Evolutionary conservation across 495 filamentous ascomycete species (phyloP), one percentile per base, ranked within the genome.

Genomic region (Acidiella bohemica): DNA sequence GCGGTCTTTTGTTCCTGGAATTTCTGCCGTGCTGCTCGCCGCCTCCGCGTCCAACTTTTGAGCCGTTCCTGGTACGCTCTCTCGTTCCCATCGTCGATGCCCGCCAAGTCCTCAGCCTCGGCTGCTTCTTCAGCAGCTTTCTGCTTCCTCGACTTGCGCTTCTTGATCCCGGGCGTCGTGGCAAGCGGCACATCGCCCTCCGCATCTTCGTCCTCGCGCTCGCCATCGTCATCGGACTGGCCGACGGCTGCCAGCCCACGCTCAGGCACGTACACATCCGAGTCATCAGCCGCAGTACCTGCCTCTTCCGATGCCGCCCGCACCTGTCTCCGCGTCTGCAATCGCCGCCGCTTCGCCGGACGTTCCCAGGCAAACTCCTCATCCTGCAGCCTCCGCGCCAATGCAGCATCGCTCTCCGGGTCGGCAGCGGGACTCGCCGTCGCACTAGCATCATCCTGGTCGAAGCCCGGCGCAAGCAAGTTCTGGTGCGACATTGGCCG

Each of bases 31-130:
- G 85, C 81, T 19, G 65, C 66, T 39, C 76, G 74, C 45, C 90
- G 71, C 36, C 72, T 68, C 40, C 65, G 61, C 4, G 75, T 67
- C 90, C 90, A 97, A 24, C 70, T 71, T 25, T 69, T 65, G 13
- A 96, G 59, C 36, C 90, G 70, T n/a, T 56, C 56, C 57, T 87
- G 81, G 55, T 92, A 97, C 5, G 84, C 63, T 4, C 66, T 65
- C 59, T 96, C 90, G 39, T 93, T 84, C 0, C 90, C 90, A 58
- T 97, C 90, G 55, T 97, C 90, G 32, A 94, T 67, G 7, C 76
- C 73, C 34, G 72, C 73, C 24, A 93, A 54, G 57, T 87, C 82
- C 43, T 84, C 68, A 24, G 70, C 59, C 19, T 70, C 67, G 13
- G 66, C 67, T 13, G 66, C 67, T 14, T 63, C 62, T 5, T 34